A percentile compares a stretch with the other conserved stretches of the same genome.
Conservation (phyloP, 495 filamentous ascomycete genomes). For the Trichoderma parareesei region DNA sequence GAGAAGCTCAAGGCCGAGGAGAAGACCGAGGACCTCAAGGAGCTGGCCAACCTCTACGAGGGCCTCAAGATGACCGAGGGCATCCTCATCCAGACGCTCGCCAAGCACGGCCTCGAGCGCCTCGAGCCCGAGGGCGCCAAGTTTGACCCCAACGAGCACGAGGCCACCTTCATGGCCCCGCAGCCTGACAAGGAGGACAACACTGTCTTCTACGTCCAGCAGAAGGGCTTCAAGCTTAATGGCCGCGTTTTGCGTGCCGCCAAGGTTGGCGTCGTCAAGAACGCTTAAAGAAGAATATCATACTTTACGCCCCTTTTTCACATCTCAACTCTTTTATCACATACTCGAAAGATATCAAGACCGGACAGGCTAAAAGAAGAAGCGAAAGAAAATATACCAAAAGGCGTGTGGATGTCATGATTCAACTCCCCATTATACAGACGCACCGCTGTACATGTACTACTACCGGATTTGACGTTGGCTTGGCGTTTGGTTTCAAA, state of each 20-base stretch:
- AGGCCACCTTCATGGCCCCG: constrained; percentile 89
- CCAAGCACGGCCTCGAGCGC: constrained; percentile 89
- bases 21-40: constrained; percentile 49
- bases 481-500: constrained; percentile 8
- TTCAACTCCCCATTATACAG: neutral
- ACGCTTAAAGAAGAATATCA: constrained; percentile 27
- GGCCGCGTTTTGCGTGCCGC: constrained; percentile 83
- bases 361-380: neutral
- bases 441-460: neutral
- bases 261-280: constrained; percentile 87
- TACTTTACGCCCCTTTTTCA: neutral
- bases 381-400: neutral
- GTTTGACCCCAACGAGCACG: constrained; percentile 94
- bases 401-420: neutral
- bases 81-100: constrained; percentile 78
- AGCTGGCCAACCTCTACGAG: constrained; percentile 72
- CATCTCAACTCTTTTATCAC: neutral
- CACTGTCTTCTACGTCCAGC: constrained; percentile 83
- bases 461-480: constrained; percentile 2
- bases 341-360: constrained; percentile 8
- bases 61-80: constrained; percentile 90
- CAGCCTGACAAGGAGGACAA: constrained; percentile 79
- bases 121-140: constrained; percentile 71
- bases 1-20: constrained; percentile 54
- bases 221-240: constrained; percentile 90